phyloP scores from a whole-genome alignment of 1,139 yeast genomes.

The Saccharomyces hybrid region DNA sequence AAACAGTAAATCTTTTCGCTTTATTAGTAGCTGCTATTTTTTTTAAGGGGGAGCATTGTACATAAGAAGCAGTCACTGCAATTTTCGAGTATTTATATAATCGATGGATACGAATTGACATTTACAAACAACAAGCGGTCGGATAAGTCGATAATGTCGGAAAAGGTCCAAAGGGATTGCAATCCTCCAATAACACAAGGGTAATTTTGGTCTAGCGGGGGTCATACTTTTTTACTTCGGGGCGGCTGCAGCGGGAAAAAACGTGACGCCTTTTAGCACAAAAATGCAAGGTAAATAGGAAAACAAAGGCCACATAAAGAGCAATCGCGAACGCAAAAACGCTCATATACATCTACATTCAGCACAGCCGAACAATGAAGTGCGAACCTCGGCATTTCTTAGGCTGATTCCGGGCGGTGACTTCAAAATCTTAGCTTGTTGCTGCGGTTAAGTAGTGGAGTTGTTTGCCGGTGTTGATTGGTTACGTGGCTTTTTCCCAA shows the following conservation, averaged over 20 bases:
- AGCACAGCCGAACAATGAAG: background rate
- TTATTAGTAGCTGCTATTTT: too few relatives aligned
- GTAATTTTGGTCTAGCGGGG: slow-evolving; percentile 1
- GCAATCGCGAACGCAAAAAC: background rate
- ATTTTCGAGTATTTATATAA: background rate
- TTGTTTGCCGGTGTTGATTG: too few relatives aligned
- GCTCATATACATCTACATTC: background rate
- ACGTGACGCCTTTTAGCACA: slow-evolving; percentile 1
- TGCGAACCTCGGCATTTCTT: background rate
- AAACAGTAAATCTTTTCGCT: background rate
- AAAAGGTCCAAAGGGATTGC: background rate
- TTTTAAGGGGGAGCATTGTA: too few relatives aligned
- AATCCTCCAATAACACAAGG: background rate
- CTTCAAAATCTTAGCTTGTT: background rate
- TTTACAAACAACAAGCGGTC: background rate
- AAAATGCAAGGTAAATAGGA: background rate
- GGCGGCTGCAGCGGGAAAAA: slow-evolving; percentile 1
- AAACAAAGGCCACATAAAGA: background rate
- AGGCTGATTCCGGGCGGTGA: background rate
- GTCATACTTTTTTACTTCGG: background rate
- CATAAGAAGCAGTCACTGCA: background rate
- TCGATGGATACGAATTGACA: background rate
- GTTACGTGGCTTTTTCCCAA: too few relatives aligned
- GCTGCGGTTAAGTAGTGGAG: background rate
- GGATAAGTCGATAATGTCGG: background rate